Evolutionary conservation across 768 basidiomycete genomes (phyloP).

Genomic region (Tulasnella sp.): DNA sequence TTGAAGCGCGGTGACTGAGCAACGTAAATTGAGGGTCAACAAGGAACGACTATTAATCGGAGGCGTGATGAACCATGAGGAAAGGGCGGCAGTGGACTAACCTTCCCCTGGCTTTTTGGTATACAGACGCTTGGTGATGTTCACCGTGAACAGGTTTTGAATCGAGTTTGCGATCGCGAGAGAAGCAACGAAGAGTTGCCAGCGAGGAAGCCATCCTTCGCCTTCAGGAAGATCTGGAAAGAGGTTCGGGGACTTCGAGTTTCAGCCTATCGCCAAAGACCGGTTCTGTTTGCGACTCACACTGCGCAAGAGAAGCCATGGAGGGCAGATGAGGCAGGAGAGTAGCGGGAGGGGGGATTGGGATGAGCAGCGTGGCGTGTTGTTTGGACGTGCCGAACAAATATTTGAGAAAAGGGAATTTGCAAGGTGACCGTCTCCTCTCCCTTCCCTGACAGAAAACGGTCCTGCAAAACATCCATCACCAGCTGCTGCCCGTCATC

Average conservation of each 20-base stretch:
- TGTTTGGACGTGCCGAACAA: constrained; percentile 17
- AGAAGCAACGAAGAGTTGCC: constrained; percentile 78
- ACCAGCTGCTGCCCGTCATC: constrained; percentile 4
- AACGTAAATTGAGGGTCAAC: constrained; percentile 20
- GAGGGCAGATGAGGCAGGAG: neutral
- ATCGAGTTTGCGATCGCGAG: constrained; percentile 80
- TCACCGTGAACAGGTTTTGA: constrained; percentile 77
- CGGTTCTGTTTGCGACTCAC: neutral
- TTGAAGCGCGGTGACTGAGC: constrained; percentile 75
- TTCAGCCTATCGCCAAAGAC: neutral
- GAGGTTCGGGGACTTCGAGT: neutral
- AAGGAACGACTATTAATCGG: neutral
- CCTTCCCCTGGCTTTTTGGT: constrained; percentile 44
- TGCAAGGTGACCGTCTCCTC: constrained; percentile 16
- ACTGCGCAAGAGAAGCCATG: constrained; percentile 18
- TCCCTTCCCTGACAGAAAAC: constrained; percentile 7
- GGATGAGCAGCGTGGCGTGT: neutral
- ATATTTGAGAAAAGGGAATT: constrained; percentile 5
- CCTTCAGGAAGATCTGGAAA: constrained; percentile 61
- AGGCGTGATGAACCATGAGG: constrained; percentile 12
- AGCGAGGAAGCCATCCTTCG: constrained; percentile 73
- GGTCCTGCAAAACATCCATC: constrained; percentile 9
- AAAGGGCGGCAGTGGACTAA: constrained; percentile 42
- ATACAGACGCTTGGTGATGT: constrained; percentile 76
- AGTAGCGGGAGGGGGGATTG: neutral